These are phyloP conservation scores for Phoma sp. DNA, from an alignment of 2,329 filamentous ascomycete species.

Conservation along the genomic window DNA sequence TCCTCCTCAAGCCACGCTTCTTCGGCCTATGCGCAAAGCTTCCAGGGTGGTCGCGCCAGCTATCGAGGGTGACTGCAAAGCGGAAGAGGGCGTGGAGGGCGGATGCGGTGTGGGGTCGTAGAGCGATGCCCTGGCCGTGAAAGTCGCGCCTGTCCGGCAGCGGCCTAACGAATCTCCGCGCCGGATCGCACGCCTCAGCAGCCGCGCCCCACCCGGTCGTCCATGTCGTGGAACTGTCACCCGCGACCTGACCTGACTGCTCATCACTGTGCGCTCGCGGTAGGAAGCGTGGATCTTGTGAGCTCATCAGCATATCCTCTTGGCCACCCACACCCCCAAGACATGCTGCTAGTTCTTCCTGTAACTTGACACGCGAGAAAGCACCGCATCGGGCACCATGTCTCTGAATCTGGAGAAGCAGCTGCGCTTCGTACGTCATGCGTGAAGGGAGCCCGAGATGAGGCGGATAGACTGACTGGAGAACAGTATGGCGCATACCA, in stretches of 20 bases:
- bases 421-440: conserved; percentile 74
- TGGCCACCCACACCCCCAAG: conserved; percentile 22
- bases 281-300: conserved; percentile 17
- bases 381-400: conserved; percentile 49
- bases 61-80: conserved; percentile 19
- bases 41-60: conserved; percentile 24
- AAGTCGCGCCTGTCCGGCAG: conserved; percentile 8
- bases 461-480: conserved; percentile 19
- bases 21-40: conserved; percentile 38
- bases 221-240: conserved; percentile 38
- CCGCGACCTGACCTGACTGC: conserved; percentile 20
- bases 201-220: conserved; percentile 23
- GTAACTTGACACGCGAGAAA: conserved; percentile 35
- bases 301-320: conserved; percentile 8
- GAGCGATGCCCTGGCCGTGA: conserved; percentile 6
- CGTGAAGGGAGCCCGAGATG: neutral
- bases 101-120: conserved; percentile 17
- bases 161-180: no score
- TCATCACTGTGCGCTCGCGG: conserved; percentile 25
- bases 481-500: conserved; percentile 83
- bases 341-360: conserved; percentile 36
- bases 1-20: conserved; percentile 24
- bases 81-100: conserved; percentile 17
- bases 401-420: conserved; percentile 80
- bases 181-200: conserved; percentile 9